A percentile compares a stretch with the other conserved stretches of the same genome.
Conservation (phyloP, 2,329 filamentous ascomycete species). For the Aspergillus sp. region DNA sequence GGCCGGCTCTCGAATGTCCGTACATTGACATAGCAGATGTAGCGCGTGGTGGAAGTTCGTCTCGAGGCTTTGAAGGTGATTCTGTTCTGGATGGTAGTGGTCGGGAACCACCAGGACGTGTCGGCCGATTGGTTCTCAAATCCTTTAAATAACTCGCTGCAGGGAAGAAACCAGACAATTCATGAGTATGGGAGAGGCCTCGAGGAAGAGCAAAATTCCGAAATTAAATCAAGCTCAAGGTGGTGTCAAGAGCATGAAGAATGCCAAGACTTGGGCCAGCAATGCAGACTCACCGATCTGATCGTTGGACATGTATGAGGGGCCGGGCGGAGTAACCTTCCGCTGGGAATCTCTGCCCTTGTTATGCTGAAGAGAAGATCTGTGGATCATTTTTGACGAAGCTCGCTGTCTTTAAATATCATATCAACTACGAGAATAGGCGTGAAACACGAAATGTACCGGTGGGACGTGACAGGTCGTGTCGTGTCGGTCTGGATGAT, state of each 20-base stretch:
- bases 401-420: constrained; percentile 7
- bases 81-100: constrained; percentile 53
- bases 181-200: constrained; percentile 6
- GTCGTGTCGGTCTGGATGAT: constrained; percentile 1
- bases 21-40: constrained; percentile 45
- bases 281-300: constrained; percentile 45
- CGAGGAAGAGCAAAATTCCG: neutral
- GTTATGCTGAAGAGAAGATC: constrained; percentile 25
- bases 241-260: constrained; percentile 16
- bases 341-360: constrained; percentile 38
- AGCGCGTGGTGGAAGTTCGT: constrained; percentile 40
- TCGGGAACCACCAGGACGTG: constrained; percentile 60
- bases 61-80: constrained; percentile 24
- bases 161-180: neutral
- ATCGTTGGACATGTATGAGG: constrained; percentile 47
- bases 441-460: neutral
- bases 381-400: constrained; percentile 38
- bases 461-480: neutral
- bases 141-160: constrained; percentile 61
- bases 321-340: constrained; percentile 48
- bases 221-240: constrained; percentile 9
- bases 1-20: constrained; percentile 19
- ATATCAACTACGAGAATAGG: constrained; percentile 2
- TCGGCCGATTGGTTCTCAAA: constrained; percentile 57
- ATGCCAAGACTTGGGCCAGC: constrained; percentile 18